Evolutionary conservation across 1,139 yeast genomes (phyloP).

Genomic region (Debaryomyces fabryi): DNA sequence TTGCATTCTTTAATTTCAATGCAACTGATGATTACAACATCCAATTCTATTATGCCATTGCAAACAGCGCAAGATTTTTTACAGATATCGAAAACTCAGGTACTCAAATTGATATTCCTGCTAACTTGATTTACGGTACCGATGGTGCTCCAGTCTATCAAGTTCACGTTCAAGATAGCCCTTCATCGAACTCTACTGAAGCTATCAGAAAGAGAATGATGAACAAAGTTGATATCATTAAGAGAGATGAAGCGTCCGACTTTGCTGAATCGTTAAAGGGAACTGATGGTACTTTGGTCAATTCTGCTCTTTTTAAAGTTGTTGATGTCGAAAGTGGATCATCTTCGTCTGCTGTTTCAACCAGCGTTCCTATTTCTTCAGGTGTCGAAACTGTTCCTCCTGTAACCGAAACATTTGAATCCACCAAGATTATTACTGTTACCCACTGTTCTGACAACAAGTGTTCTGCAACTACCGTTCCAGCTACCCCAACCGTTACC

Average conservation of each 20-base stretch:
- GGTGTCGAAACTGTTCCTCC: slow-evolving; percentile 14
- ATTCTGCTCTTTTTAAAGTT: slow-evolving; percentile 24
- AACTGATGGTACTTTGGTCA: slow-evolving; percentile 30
- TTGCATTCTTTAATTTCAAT: slow-evolving; percentile 30
- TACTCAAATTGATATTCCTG: slow-evolving; percentile 37
- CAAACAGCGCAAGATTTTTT: slow-evolving; percentile 27
- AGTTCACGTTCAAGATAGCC: slow-evolving; percentile 31
- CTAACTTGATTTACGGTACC: slow-evolving; percentile 28
- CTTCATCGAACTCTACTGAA: slow-evolving; percentile 44
- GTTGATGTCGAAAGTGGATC: slow-evolving; percentile 18
- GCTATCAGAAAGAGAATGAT: slow-evolving; percentile 47
- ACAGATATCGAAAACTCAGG: slow-evolving; percentile 43
- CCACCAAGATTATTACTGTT: slow-evolving; percentile 32
- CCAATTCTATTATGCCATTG: slow-evolving; percentile 41
- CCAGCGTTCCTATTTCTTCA: slow-evolving; percentile 16
- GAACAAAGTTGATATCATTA: slow-evolving; percentile 17
- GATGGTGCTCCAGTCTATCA: slow-evolving; percentile 32
- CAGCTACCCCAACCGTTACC: slow-evolving; percentile 29
- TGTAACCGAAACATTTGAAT: slow-evolving; percentile 12
- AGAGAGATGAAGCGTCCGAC: slow-evolving; percentile 37
- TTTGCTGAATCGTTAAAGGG: slow-evolving; percentile 33
- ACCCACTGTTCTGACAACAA: slow-evolving; percentile 47
- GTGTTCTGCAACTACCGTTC: slow-evolving; percentile 33
- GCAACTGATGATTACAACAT: slow-evolving; percentile 37
- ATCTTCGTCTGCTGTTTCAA: slow-evolving; percentile 15